Evolutionary conservation across 352 stramenopile genomes (phyloP).

Genomic region (Pythium coloratum): DNA sequence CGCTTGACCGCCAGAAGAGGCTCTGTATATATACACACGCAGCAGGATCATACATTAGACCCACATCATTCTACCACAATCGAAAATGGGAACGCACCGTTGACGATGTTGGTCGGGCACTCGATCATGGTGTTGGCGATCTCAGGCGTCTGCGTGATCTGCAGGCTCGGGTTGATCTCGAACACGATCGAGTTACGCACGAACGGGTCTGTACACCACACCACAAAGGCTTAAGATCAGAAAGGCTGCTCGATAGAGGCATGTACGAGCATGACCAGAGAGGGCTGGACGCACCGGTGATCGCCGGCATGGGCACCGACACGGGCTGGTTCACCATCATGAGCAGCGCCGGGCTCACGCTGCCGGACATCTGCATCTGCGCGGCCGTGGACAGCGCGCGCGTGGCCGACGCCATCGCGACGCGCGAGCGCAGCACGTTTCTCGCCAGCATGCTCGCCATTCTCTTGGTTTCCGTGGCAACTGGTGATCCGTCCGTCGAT

Average conservation of each 20-base stretch:
- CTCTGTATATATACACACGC: conserved; percentile 31
- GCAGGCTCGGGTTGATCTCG: conserved; percentile 36
- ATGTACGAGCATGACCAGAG: too few relatives aligned
- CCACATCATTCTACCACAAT: neutral
- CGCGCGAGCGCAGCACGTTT: conserved; percentile 22
- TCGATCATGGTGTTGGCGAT: conserved; percentile 34
- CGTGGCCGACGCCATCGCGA: conserved; percentile 2
- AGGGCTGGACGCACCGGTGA: conserved; percentile 14
- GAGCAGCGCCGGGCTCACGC: conserved; percentile 21
- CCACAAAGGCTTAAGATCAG: neutral
- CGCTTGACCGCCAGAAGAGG: conserved; percentile 79
- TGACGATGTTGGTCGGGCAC: conserved; percentile 47
- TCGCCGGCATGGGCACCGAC: conserved; percentile 13
- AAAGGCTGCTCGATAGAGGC: too few relatives aligned
- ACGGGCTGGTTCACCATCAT: conserved; percentile 25
- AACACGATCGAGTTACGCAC: conserved; percentile 45
- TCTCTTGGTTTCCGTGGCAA: neutral
- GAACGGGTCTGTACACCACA: conserved; percentile 32
- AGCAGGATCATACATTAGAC: neutral
- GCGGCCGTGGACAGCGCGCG: conserved; percentile 17
- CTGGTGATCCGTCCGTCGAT: neutral
- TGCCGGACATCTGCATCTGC: neutral
- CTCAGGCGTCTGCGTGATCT: conserved; percentile 43
- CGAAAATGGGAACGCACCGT: conserved; percentile 29
- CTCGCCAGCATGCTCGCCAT: conserved; percentile 27